Conservation (phyloP, 495 filamentous ascomycete genomes). For the Penicillium flavigenum region DNA sequence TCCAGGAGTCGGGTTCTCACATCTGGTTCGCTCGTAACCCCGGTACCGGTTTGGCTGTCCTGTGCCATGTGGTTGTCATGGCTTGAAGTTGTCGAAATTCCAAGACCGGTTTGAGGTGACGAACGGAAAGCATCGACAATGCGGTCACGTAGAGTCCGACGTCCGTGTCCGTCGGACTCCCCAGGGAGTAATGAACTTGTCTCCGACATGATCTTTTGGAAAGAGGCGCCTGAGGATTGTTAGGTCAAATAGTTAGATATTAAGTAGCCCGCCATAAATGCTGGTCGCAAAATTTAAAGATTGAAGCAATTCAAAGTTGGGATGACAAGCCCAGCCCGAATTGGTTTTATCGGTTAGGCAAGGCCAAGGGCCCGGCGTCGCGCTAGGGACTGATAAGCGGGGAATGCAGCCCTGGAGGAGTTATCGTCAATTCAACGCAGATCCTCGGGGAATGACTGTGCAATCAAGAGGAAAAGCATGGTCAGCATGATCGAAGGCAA, state of each 20-base stretch:
- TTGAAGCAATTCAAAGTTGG: not conserved
- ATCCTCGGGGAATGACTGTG: not conserved
- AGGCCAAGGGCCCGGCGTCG: constrained; percentile 18
- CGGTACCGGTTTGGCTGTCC: constrained; percentile 13
- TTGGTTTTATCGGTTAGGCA: constrained; percentile 16
- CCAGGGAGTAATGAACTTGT: constrained; percentile 24
- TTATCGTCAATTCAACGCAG: constrained; percentile 12
- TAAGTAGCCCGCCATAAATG: constrained; percentile 5
- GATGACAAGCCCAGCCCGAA: not conserved
- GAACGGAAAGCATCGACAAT: constrained; percentile 38
- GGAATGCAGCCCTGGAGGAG: not conserved
- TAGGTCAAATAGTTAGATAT: not conserved
- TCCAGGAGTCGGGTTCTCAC: constrained; percentile 39
- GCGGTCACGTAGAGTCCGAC: constrained; percentile 39
- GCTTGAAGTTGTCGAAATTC: constrained; percentile 1
- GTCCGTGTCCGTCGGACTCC: constrained; percentile 25
- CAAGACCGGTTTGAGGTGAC: constrained; percentile 10
- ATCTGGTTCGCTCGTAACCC: constrained; percentile 25
- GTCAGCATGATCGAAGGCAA: not conserved
- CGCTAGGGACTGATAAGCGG: constrained; percentile 15
- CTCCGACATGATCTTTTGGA: constrained; percentile 29
- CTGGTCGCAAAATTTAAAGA: not conserved
- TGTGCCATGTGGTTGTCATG: not conserved
- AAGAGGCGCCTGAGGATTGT: not conserved
- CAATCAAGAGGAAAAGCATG: not conserved